Conservation (phyloP, 2,329 filamentous ascomycete genomes). For the Stagonosporopsis chrysanthemi region DNA sequence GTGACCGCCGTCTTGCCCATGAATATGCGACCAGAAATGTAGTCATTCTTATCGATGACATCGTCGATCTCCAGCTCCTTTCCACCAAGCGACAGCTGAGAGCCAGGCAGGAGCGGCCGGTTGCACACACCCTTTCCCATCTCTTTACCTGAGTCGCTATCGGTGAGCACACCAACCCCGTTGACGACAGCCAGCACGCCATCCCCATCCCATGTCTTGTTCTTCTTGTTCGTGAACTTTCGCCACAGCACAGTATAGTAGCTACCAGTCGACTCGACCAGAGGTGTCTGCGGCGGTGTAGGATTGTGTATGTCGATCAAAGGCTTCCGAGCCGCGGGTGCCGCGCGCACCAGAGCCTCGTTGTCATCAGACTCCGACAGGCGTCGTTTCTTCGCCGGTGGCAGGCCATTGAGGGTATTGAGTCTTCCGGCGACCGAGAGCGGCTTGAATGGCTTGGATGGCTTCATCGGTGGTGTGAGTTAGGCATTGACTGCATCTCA, state of each 20-base stretch:
- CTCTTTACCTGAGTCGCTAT: conserved; percentile 66
- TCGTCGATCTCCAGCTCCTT: conserved; percentile 75
- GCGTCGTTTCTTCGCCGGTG: conserved; percentile 54
- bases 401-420: conserved; percentile 31
- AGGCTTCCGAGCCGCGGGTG: conserved; percentile 41
- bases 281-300: conserved; percentile 25
- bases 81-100: conserved; percentile 67
- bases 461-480: conserved; percentile 3
- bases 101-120: conserved; percentile 66
- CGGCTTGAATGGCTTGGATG: conserved; percentile 45
- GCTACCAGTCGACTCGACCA: conserved; percentile 38
- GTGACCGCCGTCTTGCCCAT: conserved; percentile 37
- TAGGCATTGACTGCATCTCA: conserved; percentile 2
- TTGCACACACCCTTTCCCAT: conserved; percentile 66
- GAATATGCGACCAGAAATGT: conserved; percentile 58
- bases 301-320: conserved; percentile 37
- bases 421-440: conserved; percentile 43
- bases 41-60: conserved; percentile 67
- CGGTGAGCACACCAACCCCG: conserved; percentile 67
- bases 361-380: conserved; percentile 44
- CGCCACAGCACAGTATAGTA: conserved; percentile 63
- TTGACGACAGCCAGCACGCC: conserved; percentile 66
- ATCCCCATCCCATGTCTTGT: conserved; percentile 81
- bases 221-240: conserved; percentile 74
- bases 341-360: conserved; percentile 19